phyloP scores from a whole-genome alignment of 2,329 filamentous ascomycete genomes.

The Penicillium glabrum region DNA sequence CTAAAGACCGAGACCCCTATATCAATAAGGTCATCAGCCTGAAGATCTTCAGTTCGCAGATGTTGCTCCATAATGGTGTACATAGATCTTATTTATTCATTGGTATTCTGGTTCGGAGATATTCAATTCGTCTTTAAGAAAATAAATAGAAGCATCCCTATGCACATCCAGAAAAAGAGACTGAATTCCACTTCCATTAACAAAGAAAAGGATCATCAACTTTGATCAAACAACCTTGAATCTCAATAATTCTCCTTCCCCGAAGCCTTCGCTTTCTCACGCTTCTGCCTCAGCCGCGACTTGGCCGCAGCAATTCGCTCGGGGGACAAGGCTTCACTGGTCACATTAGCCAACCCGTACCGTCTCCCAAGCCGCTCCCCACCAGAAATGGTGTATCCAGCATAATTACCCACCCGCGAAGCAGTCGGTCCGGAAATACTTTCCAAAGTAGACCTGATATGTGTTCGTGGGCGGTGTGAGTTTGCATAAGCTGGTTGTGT shows the following conservation, averaged over 20 bases:
- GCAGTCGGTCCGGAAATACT: slow-evolving; percentile 23
- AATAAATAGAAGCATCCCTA: background rate
- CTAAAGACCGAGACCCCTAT: too few species aligned
- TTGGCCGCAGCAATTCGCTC: slow-evolving; percentile 37
- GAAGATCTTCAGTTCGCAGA: too few species aligned
- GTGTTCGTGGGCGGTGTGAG: slow-evolving; percentile 23
- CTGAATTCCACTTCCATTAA: background rate
- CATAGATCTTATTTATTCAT: background rate
- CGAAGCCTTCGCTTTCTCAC: slow-evolving; percentile 25
- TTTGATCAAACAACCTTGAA: background rate
- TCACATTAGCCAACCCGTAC: slow-evolving; percentile 21
- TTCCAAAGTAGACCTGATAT: slow-evolving; percentile 31
- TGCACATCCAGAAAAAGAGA: background rate
- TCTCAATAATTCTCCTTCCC: slow-evolving; percentile 34
- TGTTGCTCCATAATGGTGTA: background rate
- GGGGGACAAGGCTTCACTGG: slow-evolving; percentile 27
- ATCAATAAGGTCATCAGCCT: too few species aligned
- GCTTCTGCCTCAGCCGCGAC: slow-evolving; percentile 35
- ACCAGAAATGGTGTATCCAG: slow-evolving; percentile 19
- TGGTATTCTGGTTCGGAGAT: background rate
- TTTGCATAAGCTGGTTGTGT: slow-evolving; percentile 11
- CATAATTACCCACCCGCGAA: slow-evolving; percentile 11
- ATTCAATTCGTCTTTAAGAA: background rate
- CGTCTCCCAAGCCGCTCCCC: slow-evolving; percentile 23
- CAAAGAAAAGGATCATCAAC: background rate